Evolutionary conservation across 2,329 filamentous ascomycete species (phyloP).

Genomic region (Fusarium sp.): DNA sequence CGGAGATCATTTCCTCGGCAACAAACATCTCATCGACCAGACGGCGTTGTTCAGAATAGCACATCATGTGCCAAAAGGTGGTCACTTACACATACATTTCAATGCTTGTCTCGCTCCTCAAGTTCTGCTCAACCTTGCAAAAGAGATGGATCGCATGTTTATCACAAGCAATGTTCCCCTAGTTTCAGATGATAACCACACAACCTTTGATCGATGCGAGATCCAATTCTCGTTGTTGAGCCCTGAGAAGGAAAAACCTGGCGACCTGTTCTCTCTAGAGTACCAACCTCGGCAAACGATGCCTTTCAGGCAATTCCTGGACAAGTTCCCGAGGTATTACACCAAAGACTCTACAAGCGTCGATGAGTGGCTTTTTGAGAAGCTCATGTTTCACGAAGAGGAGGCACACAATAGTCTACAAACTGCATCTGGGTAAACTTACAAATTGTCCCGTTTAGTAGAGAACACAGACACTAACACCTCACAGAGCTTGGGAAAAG

Average conservation of each 20-base stretch:
- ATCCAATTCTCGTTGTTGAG: constrained; percentile 70
- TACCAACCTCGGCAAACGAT: constrained; percentile 63
- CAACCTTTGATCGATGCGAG: constrained; percentile 66
- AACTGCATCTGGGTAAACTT: constrained; percentile 65
- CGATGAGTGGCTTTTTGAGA: constrained; percentile 69
- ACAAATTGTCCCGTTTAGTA: background rate
- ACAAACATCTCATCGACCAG: constrained; percentile 64
- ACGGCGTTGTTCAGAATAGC: constrained; percentile 71
- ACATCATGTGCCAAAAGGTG: constrained; percentile 74
- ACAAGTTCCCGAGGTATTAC: constrained; percentile 51
- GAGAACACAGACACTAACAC: constrained; percentile 13
- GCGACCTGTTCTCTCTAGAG: constrained; percentile 61
- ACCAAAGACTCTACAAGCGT: constrained; percentile 43
- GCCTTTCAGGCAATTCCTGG: constrained; percentile 58
- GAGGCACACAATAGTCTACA: constrained; percentile 68
- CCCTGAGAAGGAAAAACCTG: constrained; percentile 51
- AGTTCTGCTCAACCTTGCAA: constrained; percentile 68
- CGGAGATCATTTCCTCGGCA: constrained; percentile 71
- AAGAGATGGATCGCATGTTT: constrained; percentile 73
- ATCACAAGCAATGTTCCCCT: constrained; percentile 71
- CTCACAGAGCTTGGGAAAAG: constrained; percentile 65
- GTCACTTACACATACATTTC: constrained; percentile 81
- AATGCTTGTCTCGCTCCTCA: constrained; percentile 77
- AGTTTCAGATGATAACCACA: constrained; percentile 52
- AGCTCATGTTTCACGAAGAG: constrained; percentile 71